These are phyloP conservation scores for Pedinophyceae sp. DNA, from an alignment of 139 green algal genomes.

Conservation along the genomic window DNA sequence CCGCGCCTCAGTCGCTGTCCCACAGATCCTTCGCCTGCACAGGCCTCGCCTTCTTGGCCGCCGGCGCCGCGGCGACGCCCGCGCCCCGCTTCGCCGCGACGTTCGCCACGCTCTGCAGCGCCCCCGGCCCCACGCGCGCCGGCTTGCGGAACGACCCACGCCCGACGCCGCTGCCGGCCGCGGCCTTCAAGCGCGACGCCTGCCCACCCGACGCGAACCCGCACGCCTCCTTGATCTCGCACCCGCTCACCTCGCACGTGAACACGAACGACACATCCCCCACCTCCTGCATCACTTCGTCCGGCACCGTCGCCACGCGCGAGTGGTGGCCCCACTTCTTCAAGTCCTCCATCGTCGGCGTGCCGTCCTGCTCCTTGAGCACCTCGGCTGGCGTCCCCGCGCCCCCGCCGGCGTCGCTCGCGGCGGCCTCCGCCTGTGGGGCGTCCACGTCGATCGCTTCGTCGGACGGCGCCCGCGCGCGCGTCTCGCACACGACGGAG, in stretches of 20 bases:
- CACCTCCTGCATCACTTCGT: constrained; percentile 42
- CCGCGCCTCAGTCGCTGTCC: too few species aligned
- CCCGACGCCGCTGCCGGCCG: too few species aligned
- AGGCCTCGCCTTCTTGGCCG: too few species aligned
- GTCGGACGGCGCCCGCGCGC: neutral
- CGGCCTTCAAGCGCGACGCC: too few species aligned
- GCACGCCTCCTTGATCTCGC: too few species aligned
- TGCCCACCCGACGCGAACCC: too few species aligned
- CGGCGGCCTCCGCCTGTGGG: constrained; percentile 3
- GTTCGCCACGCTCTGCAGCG: too few species aligned
- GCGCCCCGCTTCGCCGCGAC: too few species aligned
- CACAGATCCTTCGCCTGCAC: too few species aligned
- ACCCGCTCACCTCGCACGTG: constrained; percentile 40
- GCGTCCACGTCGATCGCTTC: neutral
- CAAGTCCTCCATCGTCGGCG: constrained; percentile 81
- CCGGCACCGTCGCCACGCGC: constrained; percentile 45
- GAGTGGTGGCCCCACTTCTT: constrained; percentile 76
- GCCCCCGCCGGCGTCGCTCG: neutral
- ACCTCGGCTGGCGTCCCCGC: neutral
- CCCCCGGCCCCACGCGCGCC: too few species aligned
- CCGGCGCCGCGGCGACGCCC: too few species aligned
- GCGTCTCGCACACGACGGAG: constrained; percentile 15
- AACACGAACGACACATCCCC: constrained; percentile 80
- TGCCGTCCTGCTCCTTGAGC: constrained; percentile 47
- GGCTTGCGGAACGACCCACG: too few species aligned